These are phyloP conservation scores for Peronospora belbahrii DNA, from an alignment of 352 stramenopile species.

Conservation along the genomic window DNA sequence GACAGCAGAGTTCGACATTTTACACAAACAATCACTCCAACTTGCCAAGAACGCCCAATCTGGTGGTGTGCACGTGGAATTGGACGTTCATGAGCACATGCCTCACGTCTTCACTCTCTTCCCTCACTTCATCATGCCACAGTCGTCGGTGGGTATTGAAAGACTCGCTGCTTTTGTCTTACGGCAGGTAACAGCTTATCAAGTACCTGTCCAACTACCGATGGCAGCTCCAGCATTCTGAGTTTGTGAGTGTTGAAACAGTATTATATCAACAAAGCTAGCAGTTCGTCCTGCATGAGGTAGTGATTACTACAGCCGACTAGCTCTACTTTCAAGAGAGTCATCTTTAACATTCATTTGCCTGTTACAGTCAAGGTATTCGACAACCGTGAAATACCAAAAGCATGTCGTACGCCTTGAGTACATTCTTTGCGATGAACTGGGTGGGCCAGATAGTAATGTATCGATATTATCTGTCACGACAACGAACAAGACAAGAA, in stretches of 20 bases:
- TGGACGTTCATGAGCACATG: conserved; percentile 49
- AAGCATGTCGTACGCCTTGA: too few relatives aligned
- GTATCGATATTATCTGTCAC: too few relatives aligned
- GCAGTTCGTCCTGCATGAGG: too few relatives aligned
- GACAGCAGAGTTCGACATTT: conserved; percentile 37
- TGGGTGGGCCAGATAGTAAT: too few relatives aligned
- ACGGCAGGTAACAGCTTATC: conserved; percentile 16
- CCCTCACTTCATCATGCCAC: conserved; percentile 37
- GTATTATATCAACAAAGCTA: too few relatives aligned
- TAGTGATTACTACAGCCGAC: too few relatives aligned
- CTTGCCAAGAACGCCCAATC: conserved; percentile 27
- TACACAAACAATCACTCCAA: conserved; percentile 33
- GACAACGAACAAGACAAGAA: too few relatives aligned
- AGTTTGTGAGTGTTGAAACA: background rate
- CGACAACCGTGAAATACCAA: too few relatives aligned
- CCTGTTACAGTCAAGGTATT: too few relatives aligned
- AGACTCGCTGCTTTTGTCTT: conserved; percentile 37
- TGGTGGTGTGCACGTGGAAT: conserved; percentile 24
- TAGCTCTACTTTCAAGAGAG: too few relatives aligned
- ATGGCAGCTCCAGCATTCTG: conserved; percentile 18
- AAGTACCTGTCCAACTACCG: conserved; percentile 20
- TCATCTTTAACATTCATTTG: too few relatives aligned
- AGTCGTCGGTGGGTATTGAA: conserved; percentile 37
- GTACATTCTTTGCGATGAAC: too few relatives aligned
- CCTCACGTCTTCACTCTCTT: conserved; percentile 58